phyloP scores from a whole-genome alignment of 2,329 filamentous ascomycete species.

The Myriosclerotinia curreyana region DNA sequence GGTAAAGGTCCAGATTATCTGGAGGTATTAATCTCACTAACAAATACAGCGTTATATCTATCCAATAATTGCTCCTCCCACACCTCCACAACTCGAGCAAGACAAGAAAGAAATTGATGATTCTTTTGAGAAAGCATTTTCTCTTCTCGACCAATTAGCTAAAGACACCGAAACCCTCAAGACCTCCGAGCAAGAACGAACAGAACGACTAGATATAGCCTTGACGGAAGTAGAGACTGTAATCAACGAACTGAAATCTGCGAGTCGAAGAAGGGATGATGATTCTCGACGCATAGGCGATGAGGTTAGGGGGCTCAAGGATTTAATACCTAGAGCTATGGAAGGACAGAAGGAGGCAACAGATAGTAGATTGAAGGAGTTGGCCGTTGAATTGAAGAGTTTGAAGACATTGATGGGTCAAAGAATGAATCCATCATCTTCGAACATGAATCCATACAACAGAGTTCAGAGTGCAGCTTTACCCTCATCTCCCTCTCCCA shows the following conservation, averaged over 20 bases:
- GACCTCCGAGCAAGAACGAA: slow-evolving; percentile 77
- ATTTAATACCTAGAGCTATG: slow-evolving; percentile 83
- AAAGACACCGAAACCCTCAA: slow-evolving; percentile 90
- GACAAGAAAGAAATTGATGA: slow-evolving; percentile 93
- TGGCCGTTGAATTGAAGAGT: slow-evolving; percentile 84
- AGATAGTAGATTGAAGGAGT: slow-evolving; percentile 76
- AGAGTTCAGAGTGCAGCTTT: slow-evolving; percentile 28
- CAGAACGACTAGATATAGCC: slow-evolving; percentile 76
- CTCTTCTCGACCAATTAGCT: slow-evolving; percentile 84
- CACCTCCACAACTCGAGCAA: slow-evolving; percentile 86
- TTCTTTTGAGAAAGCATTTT: slow-evolving; percentile 88
- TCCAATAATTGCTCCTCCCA: slow-evolving; percentile 88
- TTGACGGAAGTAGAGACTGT: slow-evolving; percentile 82
- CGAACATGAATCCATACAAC: slow-evolving; percentile 35
- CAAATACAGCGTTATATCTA: slow-evolving; percentile 73
- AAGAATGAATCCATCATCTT: slow-evolving; percentile 48
- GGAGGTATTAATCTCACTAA: not conserved
- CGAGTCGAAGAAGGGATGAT: slow-evolving; percentile 78
- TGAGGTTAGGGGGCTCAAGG: slow-evolving; percentile 78
- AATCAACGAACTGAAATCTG: slow-evolving; percentile 75
- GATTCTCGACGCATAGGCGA: slow-evolving; percentile 83
- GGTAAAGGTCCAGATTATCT: slow-evolving; percentile 47
- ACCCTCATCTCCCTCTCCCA: slow-evolving; percentile 14
- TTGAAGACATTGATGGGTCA: slow-evolving; percentile 80
- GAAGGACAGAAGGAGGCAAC: slow-evolving; percentile 82